Conservation (phyloP, 2,329 filamentous ascomycete genomes). For the Mariannaea elegans region DNA sequence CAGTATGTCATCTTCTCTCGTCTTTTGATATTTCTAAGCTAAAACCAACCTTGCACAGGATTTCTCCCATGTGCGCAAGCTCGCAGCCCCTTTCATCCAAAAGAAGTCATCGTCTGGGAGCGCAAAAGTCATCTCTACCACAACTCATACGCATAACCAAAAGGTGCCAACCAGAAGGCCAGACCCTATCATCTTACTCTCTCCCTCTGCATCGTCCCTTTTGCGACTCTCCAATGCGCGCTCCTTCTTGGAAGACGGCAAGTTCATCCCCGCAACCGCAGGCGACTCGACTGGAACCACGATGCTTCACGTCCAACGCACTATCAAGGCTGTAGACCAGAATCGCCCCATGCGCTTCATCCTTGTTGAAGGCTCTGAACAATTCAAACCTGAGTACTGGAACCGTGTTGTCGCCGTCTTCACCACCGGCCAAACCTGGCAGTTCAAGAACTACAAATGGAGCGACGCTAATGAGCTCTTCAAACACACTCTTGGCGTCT, state of each 20-base stretch:
- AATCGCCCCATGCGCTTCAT: slow-evolving; percentile 87
- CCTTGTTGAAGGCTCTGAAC: slow-evolving; percentile 89
- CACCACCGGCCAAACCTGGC: slow-evolving; percentile 97
- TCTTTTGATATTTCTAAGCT: not conserved
- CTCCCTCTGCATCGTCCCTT: slow-evolving; percentile 92
- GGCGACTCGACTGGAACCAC: slow-evolving; percentile 71
- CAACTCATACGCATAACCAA: slow-evolving; percentile 63
- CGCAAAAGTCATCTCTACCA: slow-evolving; percentile 51
- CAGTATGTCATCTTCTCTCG: slow-evolving; percentile 62
- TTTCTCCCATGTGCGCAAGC: slow-evolving; percentile 92
- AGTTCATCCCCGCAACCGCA: slow-evolving; percentile 80
- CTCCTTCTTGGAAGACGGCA: slow-evolving; percentile 86
- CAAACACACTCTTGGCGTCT: slow-evolving; percentile 85
- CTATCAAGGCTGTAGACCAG: slow-evolving; percentile 75
- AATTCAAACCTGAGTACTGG: slow-evolving; percentile 99
- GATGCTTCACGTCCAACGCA: slow-evolving; percentile 86
- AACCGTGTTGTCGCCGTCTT: slow-evolving; percentile 94
- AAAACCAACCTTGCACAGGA: slow-evolving; percentile 65
- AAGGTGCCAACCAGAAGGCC: slow-evolving; percentile 61
- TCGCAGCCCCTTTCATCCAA: slow-evolving; percentile 79
- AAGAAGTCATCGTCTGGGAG: slow-evolving; percentile 59
- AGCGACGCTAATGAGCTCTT: slow-evolving; percentile 88
- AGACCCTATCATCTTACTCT: slow-evolving; percentile 95
- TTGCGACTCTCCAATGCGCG: slow-evolving; percentile 97
- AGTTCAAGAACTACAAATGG: slow-evolving; percentile 99